Evolutionary conservation across 148 eudicot species (phyloP).

Genomic region (Camellia japonica): DNA sequence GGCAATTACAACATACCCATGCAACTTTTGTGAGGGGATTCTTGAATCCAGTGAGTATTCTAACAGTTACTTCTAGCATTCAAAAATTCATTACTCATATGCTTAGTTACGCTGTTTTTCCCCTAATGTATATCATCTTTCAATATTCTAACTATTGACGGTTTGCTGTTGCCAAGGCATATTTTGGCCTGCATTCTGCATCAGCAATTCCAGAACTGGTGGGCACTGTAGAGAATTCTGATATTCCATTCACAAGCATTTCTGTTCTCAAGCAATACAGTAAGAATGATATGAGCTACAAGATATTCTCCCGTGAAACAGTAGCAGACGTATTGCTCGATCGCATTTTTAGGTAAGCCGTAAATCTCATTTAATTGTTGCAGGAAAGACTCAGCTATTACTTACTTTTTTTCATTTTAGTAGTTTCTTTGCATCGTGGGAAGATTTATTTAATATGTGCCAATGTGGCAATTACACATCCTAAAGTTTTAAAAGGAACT

Average conservation of each 20-base stretch:
- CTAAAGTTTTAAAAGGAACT: background rate
- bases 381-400: background rate
- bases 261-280: constrained; percentile 67
- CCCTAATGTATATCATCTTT: background rate
- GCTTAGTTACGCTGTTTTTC: background rate
- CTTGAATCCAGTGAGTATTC: constrained; percentile 75
- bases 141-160: background rate
- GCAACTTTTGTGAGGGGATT: constrained; percentile 84
- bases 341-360: constrained; percentile 65
- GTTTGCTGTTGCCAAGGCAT: constrained; percentile 45
- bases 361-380: background rate
- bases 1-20: constrained; percentile 89
- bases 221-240: constrained; percentile 70
- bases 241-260: constrained; percentile 77
- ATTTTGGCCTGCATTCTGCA: constrained; percentile 57
- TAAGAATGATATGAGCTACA: constrained; percentile 60
- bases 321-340: constrained; percentile 70
- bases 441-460: background rate
- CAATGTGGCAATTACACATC: background rate
- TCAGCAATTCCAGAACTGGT: constrained; percentile 70
- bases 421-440: background rate
- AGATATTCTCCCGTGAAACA: constrained; percentile 82
- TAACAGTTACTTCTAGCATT: background rate
- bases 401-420: background rate
- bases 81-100: background rate